Percentiles rank a stretch among this genome's conserved stretches.
Evolutionary conservation across 139 green algal genomes (phyloP).

Genomic region (Protoeuglena noctilucae): DNA sequence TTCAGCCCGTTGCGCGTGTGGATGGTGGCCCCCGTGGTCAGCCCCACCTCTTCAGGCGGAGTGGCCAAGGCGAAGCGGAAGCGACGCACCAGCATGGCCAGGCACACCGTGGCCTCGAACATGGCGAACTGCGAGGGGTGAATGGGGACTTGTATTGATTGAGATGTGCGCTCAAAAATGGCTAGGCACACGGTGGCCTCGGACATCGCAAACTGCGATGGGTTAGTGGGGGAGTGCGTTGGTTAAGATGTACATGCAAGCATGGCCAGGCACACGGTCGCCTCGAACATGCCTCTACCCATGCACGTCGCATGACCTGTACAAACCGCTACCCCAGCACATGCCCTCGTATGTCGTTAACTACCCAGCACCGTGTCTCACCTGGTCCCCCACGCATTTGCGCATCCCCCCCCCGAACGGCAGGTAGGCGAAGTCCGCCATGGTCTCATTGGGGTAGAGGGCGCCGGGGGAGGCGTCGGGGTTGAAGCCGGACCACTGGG

Average conservation of each 20-base stretch:
- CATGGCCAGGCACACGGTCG: slow-evolving; percentile 64
- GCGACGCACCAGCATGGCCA: slow-evolving; percentile 70
- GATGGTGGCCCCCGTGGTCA: slow-evolving; percentile 91
- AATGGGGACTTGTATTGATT: too few species aligned
- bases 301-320: too few species aligned
- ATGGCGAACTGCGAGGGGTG: slow-evolving; percentile 90
- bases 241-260: too few species aligned
- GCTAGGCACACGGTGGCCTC: slow-evolving; percentile 61
- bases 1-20: slow-evolving; percentile 85
- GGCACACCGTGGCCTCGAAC: slow-evolving; percentile 57
- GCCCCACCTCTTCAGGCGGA: slow-evolving; percentile 40
- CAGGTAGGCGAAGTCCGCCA: slow-evolving; percentile 91
- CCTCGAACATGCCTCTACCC: slow-evolving; percentile 75
- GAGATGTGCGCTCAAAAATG: slow-evolving; percentile 79
- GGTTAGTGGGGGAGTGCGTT: too few species aligned
- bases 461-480: slow-evolving; percentile 34
- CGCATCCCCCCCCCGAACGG: slow-evolving; percentile 86
- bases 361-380: too few species aligned
- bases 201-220: slow-evolving; percentile 81
- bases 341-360: too few species aligned
- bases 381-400: slow-evolving; percentile 97
- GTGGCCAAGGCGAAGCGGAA: slow-evolving; percentile 21
- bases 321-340: too few species aligned
- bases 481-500: slow-evolving; percentile 43
- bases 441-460: slow-evolving; percentile 89